Evolutionary conservation across 2,329 filamentous ascomycete genomes (phyloP).

Genomic region (Claviceps africana): DNA sequence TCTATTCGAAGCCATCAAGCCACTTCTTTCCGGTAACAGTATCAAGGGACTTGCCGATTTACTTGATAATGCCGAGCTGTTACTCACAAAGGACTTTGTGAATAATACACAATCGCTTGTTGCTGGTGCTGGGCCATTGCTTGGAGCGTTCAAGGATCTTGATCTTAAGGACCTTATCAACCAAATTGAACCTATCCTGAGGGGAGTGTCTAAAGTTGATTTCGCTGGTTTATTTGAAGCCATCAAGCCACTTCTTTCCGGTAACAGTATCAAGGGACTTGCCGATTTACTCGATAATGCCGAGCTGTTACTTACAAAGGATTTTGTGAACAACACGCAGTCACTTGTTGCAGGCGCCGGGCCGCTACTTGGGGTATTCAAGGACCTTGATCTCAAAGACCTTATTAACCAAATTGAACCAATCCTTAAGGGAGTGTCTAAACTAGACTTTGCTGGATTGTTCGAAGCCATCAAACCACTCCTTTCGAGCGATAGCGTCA

Average conservation of each 20-base stretch:
- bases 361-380: constrained; percentile 21
- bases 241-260: constrained; percentile 8
- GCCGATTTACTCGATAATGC: constrained; percentile 11
- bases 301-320: constrained; percentile 15
- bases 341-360: constrained; percentile 11
- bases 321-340: constrained; percentile 20
- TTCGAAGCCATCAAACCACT: neutral
- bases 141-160: constrained; percentile 20
- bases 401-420: constrained; percentile 12
- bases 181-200: constrained; percentile 16
- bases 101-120: constrained; percentile 15
- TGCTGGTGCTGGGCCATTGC: constrained; percentile 16
- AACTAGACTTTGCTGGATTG: constrained; percentile 3
- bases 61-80: constrained; percentile 14
- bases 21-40: constrained; percentile 6
- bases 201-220: constrained; percentile 7
- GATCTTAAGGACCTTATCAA: constrained; percentile 9
- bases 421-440: constrained; percentile 11
- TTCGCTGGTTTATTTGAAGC: constrained; percentile 2
- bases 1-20: constrained; percentile 5
- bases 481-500: neutral
- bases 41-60: too few species aligned
- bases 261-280: too few species aligned
- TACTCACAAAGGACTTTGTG: constrained; percentile 19
- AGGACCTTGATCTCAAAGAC: constrained; percentile 15